Conservation (phyloP, 108 stramenopile species). For the Discostella pseudostelligera region DNA sequence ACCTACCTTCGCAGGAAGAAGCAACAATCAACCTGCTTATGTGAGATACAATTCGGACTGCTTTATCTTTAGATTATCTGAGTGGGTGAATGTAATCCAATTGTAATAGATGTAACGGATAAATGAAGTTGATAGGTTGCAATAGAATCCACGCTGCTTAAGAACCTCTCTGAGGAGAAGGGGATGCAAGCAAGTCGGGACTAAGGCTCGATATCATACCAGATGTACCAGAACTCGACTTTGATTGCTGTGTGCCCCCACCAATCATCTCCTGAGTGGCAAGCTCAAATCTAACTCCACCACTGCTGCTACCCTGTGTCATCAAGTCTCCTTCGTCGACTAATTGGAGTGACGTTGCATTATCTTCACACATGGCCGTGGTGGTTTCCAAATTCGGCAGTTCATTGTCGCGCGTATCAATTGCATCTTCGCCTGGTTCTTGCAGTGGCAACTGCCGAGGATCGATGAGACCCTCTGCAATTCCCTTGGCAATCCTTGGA, state of each 20-base stretch:
- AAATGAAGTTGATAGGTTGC: too few relatives aligned
- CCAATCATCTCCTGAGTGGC: constrained; percentile 13
- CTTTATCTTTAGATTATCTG: too few relatives aligned
- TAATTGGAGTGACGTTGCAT: constrained; percentile 12
- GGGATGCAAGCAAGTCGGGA: constrained; percentile 44
- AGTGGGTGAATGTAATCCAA: too few relatives aligned
- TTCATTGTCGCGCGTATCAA: background rate
- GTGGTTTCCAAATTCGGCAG: background rate
- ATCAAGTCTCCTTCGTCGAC: constrained; percentile 16
- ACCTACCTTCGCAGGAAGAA: too few relatives aligned
- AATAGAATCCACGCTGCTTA: background rate
- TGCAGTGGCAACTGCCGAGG: constrained; percentile 12
- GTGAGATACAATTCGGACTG: too few relatives aligned
- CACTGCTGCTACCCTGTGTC: background rate
- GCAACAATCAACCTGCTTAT: too few relatives aligned
- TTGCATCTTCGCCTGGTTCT: background rate
- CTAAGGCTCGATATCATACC: constrained; percentile 39
- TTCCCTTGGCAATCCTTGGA: constrained; percentile 24
- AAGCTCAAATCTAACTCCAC: background rate
- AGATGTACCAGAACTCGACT: constrained; percentile 29
- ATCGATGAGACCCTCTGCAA: constrained; percentile 52
- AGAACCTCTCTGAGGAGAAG: constrained; percentile 23
- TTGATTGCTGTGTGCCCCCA: constrained; percentile 36
- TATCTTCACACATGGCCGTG: constrained; percentile 6
- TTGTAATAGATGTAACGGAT: too few relatives aligned